phyloP scores from a whole-genome alignment of 352 stramenopile genomes.

The Phytophthora macrochlamydospora region DNA sequence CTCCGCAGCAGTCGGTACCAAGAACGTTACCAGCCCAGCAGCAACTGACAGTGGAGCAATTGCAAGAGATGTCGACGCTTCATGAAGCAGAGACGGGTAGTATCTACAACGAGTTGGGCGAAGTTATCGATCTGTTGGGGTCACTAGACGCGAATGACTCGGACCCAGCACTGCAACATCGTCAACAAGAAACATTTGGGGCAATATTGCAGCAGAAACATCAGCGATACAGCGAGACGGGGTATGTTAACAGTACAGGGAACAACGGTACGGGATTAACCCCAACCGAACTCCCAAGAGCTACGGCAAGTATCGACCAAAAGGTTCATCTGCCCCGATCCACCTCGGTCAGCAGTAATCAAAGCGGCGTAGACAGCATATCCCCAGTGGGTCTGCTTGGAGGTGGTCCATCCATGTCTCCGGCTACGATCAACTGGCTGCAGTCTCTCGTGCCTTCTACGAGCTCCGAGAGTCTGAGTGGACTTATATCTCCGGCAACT shows the following conservation, averaged over 20 bases:
- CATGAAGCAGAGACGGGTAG: slow-evolving; percentile 48
- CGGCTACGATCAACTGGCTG: slow-evolving; percentile 78
- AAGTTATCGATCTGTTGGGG: slow-evolving; percentile 67
- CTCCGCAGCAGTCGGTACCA: slow-evolving; percentile 18
- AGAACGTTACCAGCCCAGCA: slow-evolving; percentile 12
- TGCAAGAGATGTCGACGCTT: slow-evolving; percentile 34
- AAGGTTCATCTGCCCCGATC: slow-evolving; percentile 62
- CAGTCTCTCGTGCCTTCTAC: slow-evolving; percentile 74
- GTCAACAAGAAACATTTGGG: slow-evolving; percentile 1
- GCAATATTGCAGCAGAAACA: slow-evolving; percentile 14
- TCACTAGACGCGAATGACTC: slow-evolving; percentile 73
- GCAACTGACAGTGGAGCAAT: slow-evolving; percentile 20
- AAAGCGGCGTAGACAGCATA: slow-evolving; percentile 51
- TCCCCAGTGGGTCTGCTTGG: slow-evolving; percentile 55
- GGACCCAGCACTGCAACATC: slow-evolving; percentile 24
- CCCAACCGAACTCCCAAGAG: slow-evolving; percentile 1
- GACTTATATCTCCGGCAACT: slow-evolving; percentile 60
- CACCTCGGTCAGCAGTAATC: slow-evolving; percentile 43
- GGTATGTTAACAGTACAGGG: not conserved
- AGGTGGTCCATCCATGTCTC: slow-evolving; percentile 69
- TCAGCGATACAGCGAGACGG: slow-evolving; percentile 8
- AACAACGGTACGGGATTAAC: slow-evolving; percentile 5
- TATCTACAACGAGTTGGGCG: slow-evolving; percentile 70
- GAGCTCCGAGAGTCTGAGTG: slow-evolving; percentile 65
- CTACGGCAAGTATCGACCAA: slow-evolving; percentile 7